Percentiles rank a stretch among this genome's conserved stretches.
phyloP scores from a whole-genome alignment of 1,284 basidiomycete species.

The Violaceomyces palustris region DNA sequence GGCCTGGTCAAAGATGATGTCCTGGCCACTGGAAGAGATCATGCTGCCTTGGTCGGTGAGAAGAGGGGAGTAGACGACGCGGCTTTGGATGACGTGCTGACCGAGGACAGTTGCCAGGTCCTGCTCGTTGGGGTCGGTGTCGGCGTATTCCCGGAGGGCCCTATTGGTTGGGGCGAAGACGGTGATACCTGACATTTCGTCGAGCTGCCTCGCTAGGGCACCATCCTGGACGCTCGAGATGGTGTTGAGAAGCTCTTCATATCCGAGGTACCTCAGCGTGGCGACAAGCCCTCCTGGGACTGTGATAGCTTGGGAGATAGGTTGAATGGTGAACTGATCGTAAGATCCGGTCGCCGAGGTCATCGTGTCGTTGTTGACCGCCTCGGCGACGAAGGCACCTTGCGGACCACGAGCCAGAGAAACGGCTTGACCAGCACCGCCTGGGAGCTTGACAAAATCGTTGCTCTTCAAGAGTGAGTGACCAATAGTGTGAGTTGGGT shows the following conservation, averaged over 20 bases:
- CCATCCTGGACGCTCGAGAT: slow-evolving; percentile 14
- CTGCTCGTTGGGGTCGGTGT: slow-evolving; percentile 9
- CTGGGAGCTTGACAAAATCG: slow-evolving; percentile 20
- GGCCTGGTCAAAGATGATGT: slow-evolving; percentile 27
- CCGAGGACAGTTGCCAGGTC: slow-evolving; percentile 20
- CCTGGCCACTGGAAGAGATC: slow-evolving; percentile 32
- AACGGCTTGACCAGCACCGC: slow-evolving; percentile 35
- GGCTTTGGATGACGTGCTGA: slow-evolving; percentile 32
- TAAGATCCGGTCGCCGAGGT: slow-evolving; percentile 1
- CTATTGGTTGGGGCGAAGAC: slow-evolving; percentile 35
- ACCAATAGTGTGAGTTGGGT: slow-evolving; percentile 31
- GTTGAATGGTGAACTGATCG: slow-evolving; percentile 26
- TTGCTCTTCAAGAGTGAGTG: slow-evolving; percentile 26
- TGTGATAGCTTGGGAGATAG: slow-evolving; percentile 29
- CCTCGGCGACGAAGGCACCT: slow-evolving; percentile 17
- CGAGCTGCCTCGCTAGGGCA: slow-evolving; percentile 13
- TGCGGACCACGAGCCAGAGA: slow-evolving; percentile 15
- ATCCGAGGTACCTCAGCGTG: slow-evolving; percentile 21
- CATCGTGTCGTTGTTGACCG: slow-evolving; percentile 28
- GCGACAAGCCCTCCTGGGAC: slow-evolving; percentile 27
- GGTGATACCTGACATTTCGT: slow-evolving; percentile 28
- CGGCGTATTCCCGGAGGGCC: slow-evolving; percentile 16
- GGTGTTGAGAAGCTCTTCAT: slow-evolving; percentile 11
- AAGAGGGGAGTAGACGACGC: slow-evolving; percentile 33
- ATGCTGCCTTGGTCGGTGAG: slow-evolving; percentile 28